Percentiles rank a stretch among this genome's conserved stretches.
These are phyloP conservation scores for Ophiostoma triangulosporum DNA, from an alignment of 2,329 filamentous ascomycete species.

Conservation along the genomic window DNA sequence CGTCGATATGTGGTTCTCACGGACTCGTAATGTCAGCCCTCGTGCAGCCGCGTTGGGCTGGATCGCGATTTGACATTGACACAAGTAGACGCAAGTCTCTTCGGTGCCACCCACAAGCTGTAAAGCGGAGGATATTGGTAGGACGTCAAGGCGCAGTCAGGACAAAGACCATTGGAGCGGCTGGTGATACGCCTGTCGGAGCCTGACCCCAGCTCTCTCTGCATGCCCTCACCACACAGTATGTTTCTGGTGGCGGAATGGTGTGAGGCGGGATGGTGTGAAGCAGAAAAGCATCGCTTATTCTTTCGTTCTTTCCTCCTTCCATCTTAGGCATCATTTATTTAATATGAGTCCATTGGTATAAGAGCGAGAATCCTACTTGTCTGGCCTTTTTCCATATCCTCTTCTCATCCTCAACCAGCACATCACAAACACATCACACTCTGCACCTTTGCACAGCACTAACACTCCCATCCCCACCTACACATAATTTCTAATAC, in stretches of 20 bases:
- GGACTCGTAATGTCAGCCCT: too few relatives aligned
- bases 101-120: too few relatives aligned
- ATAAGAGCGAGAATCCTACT: too few relatives aligned
- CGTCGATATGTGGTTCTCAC: too few relatives aligned
- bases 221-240: background rate
- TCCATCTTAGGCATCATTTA: background rate
- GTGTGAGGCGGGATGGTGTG: background rate
- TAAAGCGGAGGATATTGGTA: background rate
- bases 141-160: background rate
- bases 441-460: background rate
- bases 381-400: too few relatives aligned
- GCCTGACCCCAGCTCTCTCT: background rate
- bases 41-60: background rate
- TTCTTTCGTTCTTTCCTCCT: background rate
- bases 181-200: background rate
- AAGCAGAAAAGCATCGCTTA: background rate
- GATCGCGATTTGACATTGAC: background rate
- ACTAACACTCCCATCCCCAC: background rate
- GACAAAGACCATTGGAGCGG: background rate
- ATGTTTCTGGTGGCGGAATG: background rate
- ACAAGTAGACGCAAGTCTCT: background rate
- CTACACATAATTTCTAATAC: background rate
- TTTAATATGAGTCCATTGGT: too few relatives aligned
- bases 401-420: too few relatives aligned
- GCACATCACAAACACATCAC: too few relatives aligned